Base-by-base conservation (phyloP, 805 yeast species). In the Wickerhamiella occidentalis region DNA sequence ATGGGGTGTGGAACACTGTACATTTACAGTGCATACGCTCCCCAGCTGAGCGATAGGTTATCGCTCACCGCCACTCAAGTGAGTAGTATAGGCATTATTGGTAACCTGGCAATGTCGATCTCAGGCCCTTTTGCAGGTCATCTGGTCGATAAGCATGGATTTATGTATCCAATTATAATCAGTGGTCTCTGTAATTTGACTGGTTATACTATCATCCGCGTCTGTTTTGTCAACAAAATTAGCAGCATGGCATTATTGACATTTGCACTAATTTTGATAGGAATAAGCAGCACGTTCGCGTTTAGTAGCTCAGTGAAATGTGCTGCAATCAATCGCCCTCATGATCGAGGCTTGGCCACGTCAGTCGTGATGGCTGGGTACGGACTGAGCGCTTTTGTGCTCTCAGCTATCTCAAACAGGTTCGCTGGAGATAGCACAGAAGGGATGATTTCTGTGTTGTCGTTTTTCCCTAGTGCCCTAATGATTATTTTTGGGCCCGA, bases 11-110 rank as follows among this genome's bases (percentile, higher is more conserved):
- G 94, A 1, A 84, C 92, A 1, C 67, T 82, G 57, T 84, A 84
- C 63, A 67, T 83, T 42, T 84, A 79, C 64, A 78, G 85, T 7
- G 84, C 85, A 0, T 84, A 78, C 61, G 80, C 86, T 35, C 90
- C 94, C 0, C 92, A 84, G 61, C 69, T 82, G 49, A 84, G 87
- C 1, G 63, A 63, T 25, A 69, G 70, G 47, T 70, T 84, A 48
- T 65, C 66, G 18, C 76, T 84, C 56, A 61, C 76, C 1, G 85
- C 84, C 2, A 71, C 84, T 0, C 74, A 80, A 48, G 70, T 83
- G 3, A 77, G 87, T 3, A 60, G 71, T 25, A 72, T 83, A 2
- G 88, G 86, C 2, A 73, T 82, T 58, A 61, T 74, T 6, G 94
- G 90, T 1, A 76, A 80, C 29, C 64, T 82, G 35, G 86, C 88